Base-by-base conservation (phyloP, 2,329 filamentous ascomycete species). In the Rhinocladiella similis region DNA sequence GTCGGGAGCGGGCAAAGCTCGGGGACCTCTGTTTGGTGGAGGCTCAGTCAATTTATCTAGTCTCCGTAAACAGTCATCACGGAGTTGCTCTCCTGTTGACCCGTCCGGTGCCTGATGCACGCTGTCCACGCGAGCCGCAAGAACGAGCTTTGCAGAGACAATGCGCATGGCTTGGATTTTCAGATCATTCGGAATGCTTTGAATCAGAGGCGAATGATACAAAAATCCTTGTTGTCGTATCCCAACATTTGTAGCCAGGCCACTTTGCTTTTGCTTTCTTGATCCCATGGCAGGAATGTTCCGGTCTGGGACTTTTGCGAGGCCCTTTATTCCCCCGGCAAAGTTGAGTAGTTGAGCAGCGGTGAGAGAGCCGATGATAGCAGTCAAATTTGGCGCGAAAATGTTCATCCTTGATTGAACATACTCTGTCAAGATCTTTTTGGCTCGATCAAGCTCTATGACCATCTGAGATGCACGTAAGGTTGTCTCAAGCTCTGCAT, bases 341-440 rank as follows among this genome's bases (percentile, higher is more conserved):
- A 91, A 90, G 73, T 97, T 97, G 67, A 99, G 88, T n/a, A 99
- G 83, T 74, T 97, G 93, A 3, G 94, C 94, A 6, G 94, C 93
- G 2, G 93, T 97, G 16, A 96, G 81, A 0, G 93, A 94, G 16
- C 94, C 94, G 56, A 99, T 89, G 16, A 99, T 83, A 1, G 86
- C 87, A 0, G 94, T 96, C 52, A 97, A 76, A 67, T 99, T 99
- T 0, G 94, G 94, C 3, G 94, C 94, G 69, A 97, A 97, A 33
- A 96, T 81, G 64, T 89, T 94, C 90, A 99, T 97, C 60, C 94
- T 89, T 35, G 93, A 97, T 74, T 97, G 90, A 14, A 99, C 94
- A 68, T 96, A 99, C 70, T 94, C 88, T 1, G 90, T 96, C 53
- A 99, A 81, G 0, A 86, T 89, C 60, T 83, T 87, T 73, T 97